A percentile compares a stretch with the other conserved stretches of the same genome.
These are phyloP conservation scores for Raffaelea albimanens DNA, from an alignment of 2,329 filamentous ascomycete species.

Conservation along the genomic window DNA sequence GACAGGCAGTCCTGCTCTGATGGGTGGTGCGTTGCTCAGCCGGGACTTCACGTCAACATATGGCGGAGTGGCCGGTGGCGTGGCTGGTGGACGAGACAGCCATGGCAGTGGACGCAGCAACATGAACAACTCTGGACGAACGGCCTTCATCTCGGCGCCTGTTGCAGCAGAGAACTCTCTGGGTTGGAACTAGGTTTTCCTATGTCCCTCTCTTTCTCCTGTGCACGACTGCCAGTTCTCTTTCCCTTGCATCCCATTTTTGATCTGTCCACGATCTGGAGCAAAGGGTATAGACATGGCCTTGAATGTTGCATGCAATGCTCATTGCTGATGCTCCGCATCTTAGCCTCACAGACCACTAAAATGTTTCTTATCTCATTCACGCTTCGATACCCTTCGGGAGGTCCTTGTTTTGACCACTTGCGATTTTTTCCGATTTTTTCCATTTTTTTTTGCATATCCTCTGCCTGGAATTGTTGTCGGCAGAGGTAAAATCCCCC, in stretches of 20 bases:
- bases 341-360: background rate
- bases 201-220: background rate
- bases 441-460: slow-evolving; percentile 5
- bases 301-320: no score
- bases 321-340: no score
- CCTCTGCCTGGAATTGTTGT: background rate
- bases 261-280: no score
- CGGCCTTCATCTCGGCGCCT: slow-evolving; percentile 71
- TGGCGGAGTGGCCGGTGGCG: slow-evolving; percentile 34
- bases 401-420: slow-evolving; percentile 21
- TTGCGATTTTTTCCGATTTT: slow-evolving; percentile 11
- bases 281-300: no score
- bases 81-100: slow-evolving; percentile 48
- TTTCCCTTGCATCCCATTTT: background rate
- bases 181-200: slow-evolving; percentile 67
- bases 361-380: slow-evolving; percentile 11
- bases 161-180: slow-evolving; percentile 91
- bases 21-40: slow-evolving; percentile 59
- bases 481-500: background rate
- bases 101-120: slow-evolving; percentile 41
- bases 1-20: slow-evolving; percentile 49
- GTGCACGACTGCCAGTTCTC: background rate
- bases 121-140: slow-evolving; percentile 43
- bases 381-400: slow-evolving; percentile 37
- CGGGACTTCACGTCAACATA: slow-evolving; percentile 44